These are phyloP conservation scores for Metschnikowia hibisci DNA, from an alignment of 805 yeast genomes.

Conservation along the genomic window DNA sequence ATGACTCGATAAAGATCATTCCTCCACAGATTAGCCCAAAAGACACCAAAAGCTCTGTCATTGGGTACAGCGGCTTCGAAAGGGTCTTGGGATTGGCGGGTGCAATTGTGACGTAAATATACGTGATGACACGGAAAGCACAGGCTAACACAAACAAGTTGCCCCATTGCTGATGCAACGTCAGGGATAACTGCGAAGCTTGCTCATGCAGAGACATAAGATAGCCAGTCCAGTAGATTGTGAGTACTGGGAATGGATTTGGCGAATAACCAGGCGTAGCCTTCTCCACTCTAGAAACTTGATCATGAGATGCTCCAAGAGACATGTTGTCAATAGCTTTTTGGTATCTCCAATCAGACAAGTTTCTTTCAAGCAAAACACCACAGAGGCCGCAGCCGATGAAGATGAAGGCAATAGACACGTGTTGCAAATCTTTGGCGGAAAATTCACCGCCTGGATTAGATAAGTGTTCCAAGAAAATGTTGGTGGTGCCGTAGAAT, in stretches of 20 bases:
- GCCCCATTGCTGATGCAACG: constrained; percentile 92
- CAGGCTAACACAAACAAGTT: constrained; percentile 77
- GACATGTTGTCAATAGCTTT: constrained; percentile 28
- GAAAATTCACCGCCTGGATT: constrained; percentile 76
- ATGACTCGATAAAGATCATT: constrained; percentile 84
- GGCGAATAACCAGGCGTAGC: constrained; percentile 76
- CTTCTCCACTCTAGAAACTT: constrained; percentile 18
- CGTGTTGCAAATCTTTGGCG: constrained; percentile 87
- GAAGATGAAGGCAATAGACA: constrained; percentile 84
- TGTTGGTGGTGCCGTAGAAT: constrained; percentile 84
- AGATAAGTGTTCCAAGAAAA: constrained; percentile 81
- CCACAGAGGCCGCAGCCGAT: constrained; percentile 94
- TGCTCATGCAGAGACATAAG: constrained; percentile 95
- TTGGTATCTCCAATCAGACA: constrained; percentile 56
- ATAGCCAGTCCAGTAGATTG: constrained; percentile 94
- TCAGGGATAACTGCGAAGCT: constrained; percentile 71
- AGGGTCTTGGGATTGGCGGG: constrained; percentile 24
- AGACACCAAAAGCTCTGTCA: constrained; percentile 77
- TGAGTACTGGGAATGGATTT: constrained; percentile 91
- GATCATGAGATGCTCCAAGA: constrained; percentile 7
- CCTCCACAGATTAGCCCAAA: constrained; percentile 88
- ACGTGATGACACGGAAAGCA: constrained; percentile 65
- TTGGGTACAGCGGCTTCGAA: constrained; percentile 52
- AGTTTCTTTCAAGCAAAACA: constrained; percentile 66
- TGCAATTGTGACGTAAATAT: constrained; percentile 45